Conservation (phyloP, 352 stramenopile genomes). For the Peronospora belbahrii region DNA sequence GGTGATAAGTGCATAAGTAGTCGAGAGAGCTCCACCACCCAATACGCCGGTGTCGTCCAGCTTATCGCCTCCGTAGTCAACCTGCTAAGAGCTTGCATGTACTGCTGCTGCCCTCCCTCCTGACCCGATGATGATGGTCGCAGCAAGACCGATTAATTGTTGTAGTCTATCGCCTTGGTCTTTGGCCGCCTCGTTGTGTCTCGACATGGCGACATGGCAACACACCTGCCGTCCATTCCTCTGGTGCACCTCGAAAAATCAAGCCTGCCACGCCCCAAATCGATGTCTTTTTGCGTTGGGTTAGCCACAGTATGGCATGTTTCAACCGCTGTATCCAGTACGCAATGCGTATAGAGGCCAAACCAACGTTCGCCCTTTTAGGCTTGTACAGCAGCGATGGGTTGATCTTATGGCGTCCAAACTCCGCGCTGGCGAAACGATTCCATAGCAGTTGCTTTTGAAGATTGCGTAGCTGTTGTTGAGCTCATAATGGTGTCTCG, state of each 20-base stretch:
- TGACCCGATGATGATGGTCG: too few species aligned
- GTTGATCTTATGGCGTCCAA: neutral
- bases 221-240: too few species aligned
- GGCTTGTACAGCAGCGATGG: neutral
- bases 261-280: neutral
- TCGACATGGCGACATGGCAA: too few species aligned
- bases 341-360: neutral
- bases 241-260: neutral
- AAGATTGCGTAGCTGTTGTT: neutral
- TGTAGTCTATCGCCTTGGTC: too few species aligned
- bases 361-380: neutral
- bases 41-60: too few species aligned
- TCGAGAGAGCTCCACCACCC: too few species aligned
- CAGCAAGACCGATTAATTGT: too few species aligned
- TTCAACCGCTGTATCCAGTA: neutral
- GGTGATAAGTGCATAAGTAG: too few species aligned
- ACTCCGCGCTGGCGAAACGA: neutral
- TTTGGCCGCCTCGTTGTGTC: too few species aligned
- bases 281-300: neutral
- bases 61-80: too few species aligned
- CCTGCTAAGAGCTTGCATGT: too few species aligned
- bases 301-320: neutral
- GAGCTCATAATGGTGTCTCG: neutral
- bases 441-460: slow-evolving; percentile 2
- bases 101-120: too few species aligned